Percentiles rank a stretch among this genome's conserved stretches.
These are phyloP conservation scores for Nasturtium officinale DNA, from an alignment of 345 rosid species.

Conservation along the genomic window DNA sequence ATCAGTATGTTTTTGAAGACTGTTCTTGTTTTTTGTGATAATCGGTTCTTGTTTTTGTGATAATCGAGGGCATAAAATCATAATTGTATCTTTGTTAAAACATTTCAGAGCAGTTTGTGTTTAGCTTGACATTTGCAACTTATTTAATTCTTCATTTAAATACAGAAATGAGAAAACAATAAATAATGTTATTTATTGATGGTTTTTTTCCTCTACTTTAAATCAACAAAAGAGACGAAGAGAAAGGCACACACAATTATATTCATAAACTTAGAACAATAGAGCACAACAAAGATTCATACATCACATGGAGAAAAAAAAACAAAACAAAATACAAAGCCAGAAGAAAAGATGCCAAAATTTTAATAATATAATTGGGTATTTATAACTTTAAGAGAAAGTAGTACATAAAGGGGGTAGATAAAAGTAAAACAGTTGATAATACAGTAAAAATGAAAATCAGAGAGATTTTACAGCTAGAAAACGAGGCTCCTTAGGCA, in stretches of 20 bases:
- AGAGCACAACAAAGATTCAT: conserved; percentile 29
- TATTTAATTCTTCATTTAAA: too few species aligned
- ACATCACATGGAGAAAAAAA: conserved; percentile 14
- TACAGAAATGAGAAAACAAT: too few species aligned
- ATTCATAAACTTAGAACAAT: conserved; percentile 28
- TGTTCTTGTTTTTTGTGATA: background rate
- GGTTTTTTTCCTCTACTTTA: background rate
- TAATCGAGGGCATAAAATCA: background rate
- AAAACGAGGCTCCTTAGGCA: conserved; percentile 85
- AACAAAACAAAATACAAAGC: background rate
- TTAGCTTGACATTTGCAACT: too few species aligned
- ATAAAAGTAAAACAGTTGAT: conserved; percentile 32
- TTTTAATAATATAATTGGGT: conserved; percentile 27
- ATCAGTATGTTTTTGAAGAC: background rate
- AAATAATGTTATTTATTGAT: background rate
- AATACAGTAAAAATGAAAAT: conserved; percentile 22
- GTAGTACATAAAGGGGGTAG: background rate
- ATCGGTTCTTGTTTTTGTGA: background rate
- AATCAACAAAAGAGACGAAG: background rate
- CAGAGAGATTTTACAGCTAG: conserved; percentile 61
- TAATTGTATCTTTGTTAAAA: background rate
- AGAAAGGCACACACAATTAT: conserved; percentile 8
- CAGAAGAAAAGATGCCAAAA: conserved; percentile 24
- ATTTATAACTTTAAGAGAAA: conserved; percentile 20
- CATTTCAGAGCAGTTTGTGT: background rate